Evolutionary conservation across 106 monocot species (phyloP).

Genomic region (Phalaenopsis equestris): DNA sequence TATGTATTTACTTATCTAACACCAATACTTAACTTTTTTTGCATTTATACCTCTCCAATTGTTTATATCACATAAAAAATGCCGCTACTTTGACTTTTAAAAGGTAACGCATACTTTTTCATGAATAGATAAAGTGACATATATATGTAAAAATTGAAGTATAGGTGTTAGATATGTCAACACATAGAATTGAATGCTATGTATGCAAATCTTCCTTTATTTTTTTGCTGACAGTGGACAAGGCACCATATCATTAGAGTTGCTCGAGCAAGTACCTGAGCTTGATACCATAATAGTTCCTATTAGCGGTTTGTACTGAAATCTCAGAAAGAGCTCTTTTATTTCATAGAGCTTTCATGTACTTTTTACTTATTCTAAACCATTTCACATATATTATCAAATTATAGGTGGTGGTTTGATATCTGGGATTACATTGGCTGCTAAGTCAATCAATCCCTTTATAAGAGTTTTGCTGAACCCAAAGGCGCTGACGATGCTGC

Average conservation of each 20-base stretch:
- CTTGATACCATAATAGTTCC: constrained; percentile 82
- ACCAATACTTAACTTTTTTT: too few species aligned
- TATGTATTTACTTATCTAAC: too few species aligned
- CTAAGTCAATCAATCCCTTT: constrained; percentile 81
- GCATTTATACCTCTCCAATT: too few species aligned
- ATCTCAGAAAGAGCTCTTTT: background rate
- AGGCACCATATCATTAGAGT: constrained; percentile 78
- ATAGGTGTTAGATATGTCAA: too few species aligned
- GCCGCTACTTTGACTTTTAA: too few species aligned
- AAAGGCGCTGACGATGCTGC: constrained; percentile 90
- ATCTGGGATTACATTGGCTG: constrained; percentile 82
- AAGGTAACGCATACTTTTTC: too few species aligned
- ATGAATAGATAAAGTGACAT: too few species aligned
- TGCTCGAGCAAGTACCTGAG: constrained; percentile 67
- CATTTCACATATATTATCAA: background rate
- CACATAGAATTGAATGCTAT: too few species aligned
- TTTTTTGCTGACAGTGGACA: constrained; percentile 55
- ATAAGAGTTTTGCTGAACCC: constrained; percentile 84
- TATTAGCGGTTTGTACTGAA: constrained; percentile 65
- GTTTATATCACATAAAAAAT: too few species aligned
- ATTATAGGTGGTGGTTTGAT: constrained; percentile 82
- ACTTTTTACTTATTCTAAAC: background rate
- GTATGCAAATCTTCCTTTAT: too few species aligned
- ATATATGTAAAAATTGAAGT: too few species aligned
- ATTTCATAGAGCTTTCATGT: background rate